These are phyloP conservation scores for Rhynchosporium agropyri DNA, from an alignment of 2,329 filamentous ascomycete genomes.

Conservation along the genomic window DNA sequence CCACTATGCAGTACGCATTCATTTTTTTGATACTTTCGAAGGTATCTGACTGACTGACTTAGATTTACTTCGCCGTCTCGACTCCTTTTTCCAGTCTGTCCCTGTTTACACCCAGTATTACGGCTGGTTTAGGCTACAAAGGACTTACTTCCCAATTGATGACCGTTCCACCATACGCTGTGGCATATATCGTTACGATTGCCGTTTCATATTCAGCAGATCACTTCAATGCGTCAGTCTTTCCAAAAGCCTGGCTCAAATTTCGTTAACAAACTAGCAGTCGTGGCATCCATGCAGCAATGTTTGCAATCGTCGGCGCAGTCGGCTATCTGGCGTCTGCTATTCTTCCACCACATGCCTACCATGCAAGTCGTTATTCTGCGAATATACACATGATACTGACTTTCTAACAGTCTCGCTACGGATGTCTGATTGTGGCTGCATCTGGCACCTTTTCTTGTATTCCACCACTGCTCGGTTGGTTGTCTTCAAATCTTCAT, in stretches of 20 bases:
- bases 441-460: constrained; percentile 66
- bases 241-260: not conserved
- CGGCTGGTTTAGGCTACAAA: constrained; percentile 57
- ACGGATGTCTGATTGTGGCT: constrained; percentile 70
- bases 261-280: constrained; percentile 11
- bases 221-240: constrained; percentile 53
- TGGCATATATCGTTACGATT: constrained; percentile 55
- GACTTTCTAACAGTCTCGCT: constrained; percentile 50
- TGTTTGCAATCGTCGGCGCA: constrained; percentile 54
- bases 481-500: constrained; percentile 56
- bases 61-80: constrained; percentile 55
- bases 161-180: constrained; percentile 67
- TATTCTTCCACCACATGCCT: constrained; percentile 61
- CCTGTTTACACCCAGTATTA: constrained; percentile 65
- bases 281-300: constrained; percentile 54
- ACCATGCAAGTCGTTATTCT: constrained; percentile 44
- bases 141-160: constrained; percentile 64
- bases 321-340: constrained; percentile 65
- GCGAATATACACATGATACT: not conserved
- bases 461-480: constrained; percentile 61
- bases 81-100: constrained; percentile 62
- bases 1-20: constrained; percentile 51
- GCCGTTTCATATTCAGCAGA: constrained; percentile 63
- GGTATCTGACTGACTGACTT: not conserved
- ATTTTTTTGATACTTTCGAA: too few relatives aligned